phyloP scores from a whole-genome alignment of 148 eudicot genomes.

The Simmondsia chinensis region DNA sequence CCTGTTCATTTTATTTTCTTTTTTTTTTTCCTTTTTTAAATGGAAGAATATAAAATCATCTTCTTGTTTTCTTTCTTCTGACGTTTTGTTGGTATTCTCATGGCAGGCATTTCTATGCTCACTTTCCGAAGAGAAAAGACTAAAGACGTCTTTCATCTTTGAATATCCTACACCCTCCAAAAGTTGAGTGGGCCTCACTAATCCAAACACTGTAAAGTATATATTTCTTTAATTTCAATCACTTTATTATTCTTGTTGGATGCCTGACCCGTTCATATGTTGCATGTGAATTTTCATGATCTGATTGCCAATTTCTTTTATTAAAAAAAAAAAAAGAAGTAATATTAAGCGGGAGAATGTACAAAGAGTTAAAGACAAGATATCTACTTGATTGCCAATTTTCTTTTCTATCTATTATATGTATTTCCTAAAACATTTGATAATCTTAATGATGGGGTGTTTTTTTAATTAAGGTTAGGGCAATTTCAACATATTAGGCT shows the following conservation, averaged over 20 bases:
- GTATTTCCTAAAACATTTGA: too few relatives aligned
- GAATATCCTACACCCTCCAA: slow-evolving; percentile 19
- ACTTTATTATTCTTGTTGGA: not conserved
- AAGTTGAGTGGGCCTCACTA: slow-evolving; percentile 21
- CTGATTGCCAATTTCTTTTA: slow-evolving; percentile 2
- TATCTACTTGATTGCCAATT: too few relatives aligned
- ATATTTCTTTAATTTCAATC: slow-evolving; percentile 3
- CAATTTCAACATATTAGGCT: too few relatives aligned
- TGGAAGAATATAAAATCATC: not conserved
- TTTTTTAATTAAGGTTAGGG: too few relatives aligned
- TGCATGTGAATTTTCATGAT: slow-evolving; percentile 15
- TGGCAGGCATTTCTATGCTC: slow-evolving; percentile 34
- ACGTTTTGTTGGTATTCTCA: slow-evolving; percentile 28
- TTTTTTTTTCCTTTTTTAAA: too few relatives aligned
- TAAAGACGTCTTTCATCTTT: slow-evolving; percentile 19
- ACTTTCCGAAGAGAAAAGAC: slow-evolving; percentile 22
- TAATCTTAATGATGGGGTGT: too few relatives aligned
- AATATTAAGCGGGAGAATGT: too few relatives aligned
- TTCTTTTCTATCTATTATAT: too few relatives aligned
- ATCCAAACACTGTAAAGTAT: slow-evolving; percentile 10
- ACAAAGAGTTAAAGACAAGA: too few relatives aligned
- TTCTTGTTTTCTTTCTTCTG: slow-evolving; percentile 16
- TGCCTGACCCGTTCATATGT: too few relatives aligned
- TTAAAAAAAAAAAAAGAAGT: too few relatives aligned
- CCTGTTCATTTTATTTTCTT: slow-evolving; percentile 1